Percentiles rank a stretch among this genome's conserved stretches.
These are phyloP conservation scores for Thymus mandschuricus DNA, from an alignment of 257 asterid species.

Conservation along the genomic window DNA sequence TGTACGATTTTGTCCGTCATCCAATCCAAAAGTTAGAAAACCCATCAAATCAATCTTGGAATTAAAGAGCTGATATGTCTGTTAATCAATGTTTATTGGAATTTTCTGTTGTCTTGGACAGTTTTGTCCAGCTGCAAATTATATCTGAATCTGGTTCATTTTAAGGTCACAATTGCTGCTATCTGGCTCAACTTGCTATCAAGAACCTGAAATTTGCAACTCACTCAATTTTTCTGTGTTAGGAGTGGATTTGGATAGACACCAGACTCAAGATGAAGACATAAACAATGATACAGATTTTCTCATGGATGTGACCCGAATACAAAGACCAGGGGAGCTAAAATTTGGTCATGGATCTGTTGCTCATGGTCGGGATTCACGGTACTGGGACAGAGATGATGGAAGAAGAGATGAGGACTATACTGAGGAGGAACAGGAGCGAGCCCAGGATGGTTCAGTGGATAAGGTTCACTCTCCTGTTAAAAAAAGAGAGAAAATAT, in stretches of 20 bases:
- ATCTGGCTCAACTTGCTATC: constrained; percentile 17
- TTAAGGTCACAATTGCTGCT: constrained; percentile 17
- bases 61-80: background rate
- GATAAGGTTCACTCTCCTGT: constrained; percentile 40
- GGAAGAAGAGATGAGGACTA: constrained; percentile 91
- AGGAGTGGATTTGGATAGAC: constrained; percentile 56
- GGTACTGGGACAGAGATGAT: constrained; percentile 96
- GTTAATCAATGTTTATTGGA: background rate
- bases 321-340: constrained; percentile 54
- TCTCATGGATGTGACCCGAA: constrained; percentile 79
- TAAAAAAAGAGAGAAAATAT: constrained; percentile 40
- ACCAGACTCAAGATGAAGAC: constrained; percentile 60
- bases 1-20: background rate
- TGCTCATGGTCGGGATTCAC: constrained; percentile 80
- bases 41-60: background rate
- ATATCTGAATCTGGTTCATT: background rate
- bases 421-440: constrained; percentile 67
- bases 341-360: constrained; percentile 82
- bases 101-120: background rate
- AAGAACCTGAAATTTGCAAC: constrained; percentile 29
- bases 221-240: constrained; percentile 25
- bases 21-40: background rate
- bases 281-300: constrained; percentile 67
- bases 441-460: constrained; percentile 44
- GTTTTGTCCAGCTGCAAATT: constrained; percentile 19